Evolutionary conservation across 108 stramenopile species (phyloP).

Genomic region (Nannochloropsis gaditana): DNA sequence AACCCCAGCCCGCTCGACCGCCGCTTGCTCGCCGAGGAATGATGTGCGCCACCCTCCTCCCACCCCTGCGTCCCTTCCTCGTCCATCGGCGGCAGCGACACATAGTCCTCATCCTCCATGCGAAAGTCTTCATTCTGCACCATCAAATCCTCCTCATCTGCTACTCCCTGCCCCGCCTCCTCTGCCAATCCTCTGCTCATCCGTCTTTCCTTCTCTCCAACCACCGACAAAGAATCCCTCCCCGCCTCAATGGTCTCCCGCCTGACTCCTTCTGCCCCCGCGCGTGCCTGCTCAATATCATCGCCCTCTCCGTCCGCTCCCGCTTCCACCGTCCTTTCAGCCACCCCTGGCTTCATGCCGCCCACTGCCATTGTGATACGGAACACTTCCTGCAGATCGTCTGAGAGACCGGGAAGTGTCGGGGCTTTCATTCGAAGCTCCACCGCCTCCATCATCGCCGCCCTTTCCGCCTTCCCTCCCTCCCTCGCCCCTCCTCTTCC

Average conservation of each 20-base stretch:
- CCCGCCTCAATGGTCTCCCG: neutral
- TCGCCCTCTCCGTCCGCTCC: neutral
- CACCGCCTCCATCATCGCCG: neutral
- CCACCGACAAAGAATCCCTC: neutral
- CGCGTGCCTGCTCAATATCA: neutral
- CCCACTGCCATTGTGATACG: neutral
- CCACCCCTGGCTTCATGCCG: neutral
- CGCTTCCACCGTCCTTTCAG: neutral
- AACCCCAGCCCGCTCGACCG: neutral
- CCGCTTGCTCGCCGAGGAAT: neutral
- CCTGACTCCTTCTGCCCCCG: neutral
- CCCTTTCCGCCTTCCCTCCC: neutral
- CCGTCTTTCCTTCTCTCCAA: neutral
- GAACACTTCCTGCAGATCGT: neutral
- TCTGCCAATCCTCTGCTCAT: neutral
- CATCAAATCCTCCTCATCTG: conserved; percentile 19
- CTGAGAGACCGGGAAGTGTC: neutral
- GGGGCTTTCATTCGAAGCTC: neutral
- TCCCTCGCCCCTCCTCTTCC: neutral
- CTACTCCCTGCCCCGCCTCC: neutral
- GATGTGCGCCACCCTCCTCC: neutral
- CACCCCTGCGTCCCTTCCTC: neutral
- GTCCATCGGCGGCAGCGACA: neutral
- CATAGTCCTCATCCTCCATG: conserved; percentile 26
- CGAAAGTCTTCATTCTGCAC: conserved; percentile 23